Base-by-base conservation (phyloP, 2,329 filamentous ascomycete species). In the Coniochaeta sp. region DNA sequence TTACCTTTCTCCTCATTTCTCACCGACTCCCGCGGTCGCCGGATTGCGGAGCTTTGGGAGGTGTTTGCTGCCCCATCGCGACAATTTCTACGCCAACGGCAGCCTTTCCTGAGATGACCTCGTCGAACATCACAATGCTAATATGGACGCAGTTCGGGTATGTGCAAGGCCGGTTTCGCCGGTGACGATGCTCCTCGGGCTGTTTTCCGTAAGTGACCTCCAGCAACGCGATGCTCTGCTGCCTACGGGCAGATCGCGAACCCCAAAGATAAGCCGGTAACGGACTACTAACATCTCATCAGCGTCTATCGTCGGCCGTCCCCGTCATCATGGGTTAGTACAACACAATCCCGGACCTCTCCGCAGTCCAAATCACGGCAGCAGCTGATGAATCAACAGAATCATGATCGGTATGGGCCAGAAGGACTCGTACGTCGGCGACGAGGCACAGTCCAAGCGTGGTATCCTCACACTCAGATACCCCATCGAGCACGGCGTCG, bases 401-500 rank as follows among this genome's bases (percentile, higher is more conserved):
- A 98, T 99, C 86, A 99, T 99, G 95, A 98, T 99, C 80, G 95
- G 95, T 88, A 99, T 99, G 95, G 95, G 95, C 74, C 95, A 98
- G 84, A 99, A 99, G 86, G 95, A 99, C 87, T 98, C 95, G 66
- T 99, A 99, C 77, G 95, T 99, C 73, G 95, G 95, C 87, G 95
- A 99, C 83, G 95, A 99, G 87, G 95, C 95, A 83, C 95, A 99
- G 86, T 99, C 95, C 78, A 99, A 99, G 93, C 93, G 95, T 95
- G 95, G 95, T 96, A 98, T 99, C 83, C 88, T 99, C 73, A 98
- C 93, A 67, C 88, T 99, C 78, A 89, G 95, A 85, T 99, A 99
- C 84, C 95, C 95, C 77, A 99, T 99, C 79, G 95, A 99, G 88
- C 95, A 99, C 89, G 95, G 95, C 95, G 95, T 99, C 74, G 95